Evolutionary conservation across 352 stramenopile genomes (phyloP), one percentile per base, ranked within the genome.

Genomic region (Phytophthora capsici): DNA sequence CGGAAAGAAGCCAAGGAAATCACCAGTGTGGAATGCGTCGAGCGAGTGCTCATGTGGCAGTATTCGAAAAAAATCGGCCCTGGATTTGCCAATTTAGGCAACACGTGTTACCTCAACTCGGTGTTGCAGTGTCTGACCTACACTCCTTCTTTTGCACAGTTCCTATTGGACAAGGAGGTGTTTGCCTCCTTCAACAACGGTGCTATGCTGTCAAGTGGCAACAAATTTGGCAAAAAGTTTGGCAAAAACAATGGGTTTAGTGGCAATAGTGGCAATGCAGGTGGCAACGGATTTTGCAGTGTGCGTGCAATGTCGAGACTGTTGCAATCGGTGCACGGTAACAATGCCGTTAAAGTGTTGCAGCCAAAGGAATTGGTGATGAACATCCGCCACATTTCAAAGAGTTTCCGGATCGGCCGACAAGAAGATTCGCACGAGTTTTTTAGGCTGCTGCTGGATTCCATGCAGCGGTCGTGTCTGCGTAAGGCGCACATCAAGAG

Each of bases 101-200:
- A 98, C 77, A 98, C 94, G 63, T 98, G 94, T 79, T 98, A 97
- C 77, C 84, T 98, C 57, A 98, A 98, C 75, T 96, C 93, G 53
- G 86, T 92, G 69, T 76, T 98, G 67, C 93, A 98, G 68, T 98
- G 91, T 64, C 77, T 95, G 25, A 63, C 62, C 41, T 93, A 95
- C 68, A 93, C 86, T 64, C 86, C 86, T 17, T 78, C 75, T 57
- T 87, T 95, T n/a, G 83, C 76, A 13, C 86, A 95, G 67, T 90
- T 86, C 49, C 91, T 99, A 75, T 62, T 99, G 16, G 63, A 88
- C 19, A 86, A 89, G 28, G 69, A 81, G 4, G 66, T 80, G 12
- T 65, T 80, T 23, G 62, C 72, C n/a, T 61, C 58, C 6, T 88
- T 84, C 34, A 75, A 75, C 43, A 49, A 53, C 5, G 57, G 59